phyloP scores from a whole-genome alignment of 2,329 filamentous ascomycete genomes.

The Diaporthe sp. region DNA sequence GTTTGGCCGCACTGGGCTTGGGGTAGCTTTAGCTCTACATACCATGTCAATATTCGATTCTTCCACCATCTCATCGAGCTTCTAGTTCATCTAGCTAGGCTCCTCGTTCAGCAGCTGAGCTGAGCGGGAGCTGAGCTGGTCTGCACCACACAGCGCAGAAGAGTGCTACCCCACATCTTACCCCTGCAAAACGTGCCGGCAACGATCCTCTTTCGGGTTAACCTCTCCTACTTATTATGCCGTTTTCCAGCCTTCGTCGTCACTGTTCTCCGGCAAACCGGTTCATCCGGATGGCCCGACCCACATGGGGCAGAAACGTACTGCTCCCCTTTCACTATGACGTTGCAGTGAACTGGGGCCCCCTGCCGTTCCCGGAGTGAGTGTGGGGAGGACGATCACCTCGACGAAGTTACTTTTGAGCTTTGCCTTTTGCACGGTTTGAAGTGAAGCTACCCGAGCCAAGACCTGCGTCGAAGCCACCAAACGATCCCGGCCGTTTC shows the following conservation, averaged over 20 bases:
- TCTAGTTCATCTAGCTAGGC: background rate
- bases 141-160: background rate
- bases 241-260: background rate
- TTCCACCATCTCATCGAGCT: background rate
- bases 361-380: background rate
- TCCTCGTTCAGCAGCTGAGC: background rate
- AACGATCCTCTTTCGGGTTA: background rate
- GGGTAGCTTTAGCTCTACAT: background rate
- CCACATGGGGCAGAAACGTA: background rate
- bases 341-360: background rate
- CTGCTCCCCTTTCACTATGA: background rate
- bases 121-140: background rate
- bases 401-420: background rate
- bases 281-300: background rate
- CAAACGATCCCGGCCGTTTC: slow-evolving; percentile 3
- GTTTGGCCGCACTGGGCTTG: background rate
- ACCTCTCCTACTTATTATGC: background rate
- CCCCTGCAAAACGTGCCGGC: background rate
- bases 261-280: background rate
- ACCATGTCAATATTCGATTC: background rate
- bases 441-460: background rate
- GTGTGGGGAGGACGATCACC: background rate
- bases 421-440: background rate
- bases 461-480: slow-evolving; percentile 17
- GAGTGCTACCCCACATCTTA: background rate